Percentiles rank a stretch among this genome's conserved stretches.
Evolutionary conservation across 1,139 yeast genomes (phyloP).

Genomic region (Pichia cactophila): DNA sequence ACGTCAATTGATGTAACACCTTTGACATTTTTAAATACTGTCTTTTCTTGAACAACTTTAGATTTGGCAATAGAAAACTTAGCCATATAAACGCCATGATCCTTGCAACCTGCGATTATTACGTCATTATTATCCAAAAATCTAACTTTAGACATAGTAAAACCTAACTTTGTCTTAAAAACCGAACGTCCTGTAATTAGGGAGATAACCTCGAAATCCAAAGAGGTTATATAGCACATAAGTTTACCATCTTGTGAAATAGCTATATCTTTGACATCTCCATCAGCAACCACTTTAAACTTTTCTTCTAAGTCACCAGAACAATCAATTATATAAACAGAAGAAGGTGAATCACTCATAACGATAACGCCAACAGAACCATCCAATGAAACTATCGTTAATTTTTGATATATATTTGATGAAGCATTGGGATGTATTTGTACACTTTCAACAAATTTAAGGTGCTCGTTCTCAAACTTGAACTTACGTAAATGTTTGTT

Average conservation of each 20-base stretch:
- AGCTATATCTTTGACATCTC: slow-evolving; percentile 42
- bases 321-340: slow-evolving; percentile 53
- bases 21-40: slow-evolving; percentile 47
- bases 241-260: slow-evolving; percentile 45
- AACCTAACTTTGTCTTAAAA: slow-evolving; percentile 27
- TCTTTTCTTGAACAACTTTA: slow-evolving; percentile 35
- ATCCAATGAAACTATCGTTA: slow-evolving; percentile 45
- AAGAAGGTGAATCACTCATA: slow-evolving; percentile 54
- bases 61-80: slow-evolving; percentile 39
- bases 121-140: slow-evolving; percentile 49
- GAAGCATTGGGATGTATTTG: slow-evolving; percentile 35
- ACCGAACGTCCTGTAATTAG: slow-evolving; percentile 38
- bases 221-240: slow-evolving; percentile 50
- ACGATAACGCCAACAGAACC: slow-evolving; percentile 54
- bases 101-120: slow-evolving; percentile 49
- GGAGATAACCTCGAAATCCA: slow-evolving; percentile 45
- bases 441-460: slow-evolving; percentile 53
- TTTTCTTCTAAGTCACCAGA: slow-evolving; percentile 40
- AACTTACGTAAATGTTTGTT: slow-evolving; percentile 73
- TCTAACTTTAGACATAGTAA: slow-evolving; percentile 50
- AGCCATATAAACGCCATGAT: slow-evolving; percentile 37
- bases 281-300: slow-evolving; percentile 48
- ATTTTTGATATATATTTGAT: slow-evolving; percentile 52
- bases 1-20: slow-evolving; percentile 68
- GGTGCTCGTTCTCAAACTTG: slow-evolving; percentile 50